Conservation (phyloP, 805 yeast species). For the Metschnikowia sp. region DNA sequence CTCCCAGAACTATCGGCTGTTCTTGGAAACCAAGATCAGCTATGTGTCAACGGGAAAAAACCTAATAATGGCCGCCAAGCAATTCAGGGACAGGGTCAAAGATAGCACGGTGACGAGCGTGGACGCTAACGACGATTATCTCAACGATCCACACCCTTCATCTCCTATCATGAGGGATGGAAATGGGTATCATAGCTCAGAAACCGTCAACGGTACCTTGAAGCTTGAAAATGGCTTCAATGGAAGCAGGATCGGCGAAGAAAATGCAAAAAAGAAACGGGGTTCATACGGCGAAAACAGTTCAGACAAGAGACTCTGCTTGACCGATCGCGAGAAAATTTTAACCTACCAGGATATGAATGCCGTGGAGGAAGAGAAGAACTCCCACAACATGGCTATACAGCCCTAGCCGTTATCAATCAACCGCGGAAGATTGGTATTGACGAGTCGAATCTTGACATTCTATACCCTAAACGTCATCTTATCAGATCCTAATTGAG, state of each 20-base stretch:
- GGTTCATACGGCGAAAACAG: not conserved
- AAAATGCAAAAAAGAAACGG: not conserved
- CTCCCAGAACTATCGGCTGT: slow-evolving; percentile 27
- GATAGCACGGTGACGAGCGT: slow-evolving; percentile 17
- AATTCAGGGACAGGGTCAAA: slow-evolving; percentile 6
- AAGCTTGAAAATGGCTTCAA: slow-evolving; percentile 3
- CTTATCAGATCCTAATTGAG: too few relatives aligned
- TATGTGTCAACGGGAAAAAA: slow-evolving; percentile 28
- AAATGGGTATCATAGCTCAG: not conserved
- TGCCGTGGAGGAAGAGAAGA: slow-evolving; percentile 1
- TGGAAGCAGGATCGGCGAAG: slow-evolving; percentile 19
- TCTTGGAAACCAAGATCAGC: slow-evolving; percentile 21
- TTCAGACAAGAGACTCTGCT: slow-evolving; percentile 1
- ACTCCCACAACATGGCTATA: not conserved
- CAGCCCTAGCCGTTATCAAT: not conserved
- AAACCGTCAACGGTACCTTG: too few relatives aligned
- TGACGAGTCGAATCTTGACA: too few relatives aligned
- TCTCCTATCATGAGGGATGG: slow-evolving; percentile 23
- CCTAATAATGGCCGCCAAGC: slow-evolving; percentile 7
- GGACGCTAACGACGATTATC: slow-evolving; percentile 16
- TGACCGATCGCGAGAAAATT: not conserved
- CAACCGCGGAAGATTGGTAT: too few relatives aligned
- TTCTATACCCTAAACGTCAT: too few relatives aligned
- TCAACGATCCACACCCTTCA: slow-evolving; percentile 16
- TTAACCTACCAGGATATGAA: not conserved